Conservation (phyloP, 371 early-diverging fungal species). For the Mucor irregularis region DNA sequence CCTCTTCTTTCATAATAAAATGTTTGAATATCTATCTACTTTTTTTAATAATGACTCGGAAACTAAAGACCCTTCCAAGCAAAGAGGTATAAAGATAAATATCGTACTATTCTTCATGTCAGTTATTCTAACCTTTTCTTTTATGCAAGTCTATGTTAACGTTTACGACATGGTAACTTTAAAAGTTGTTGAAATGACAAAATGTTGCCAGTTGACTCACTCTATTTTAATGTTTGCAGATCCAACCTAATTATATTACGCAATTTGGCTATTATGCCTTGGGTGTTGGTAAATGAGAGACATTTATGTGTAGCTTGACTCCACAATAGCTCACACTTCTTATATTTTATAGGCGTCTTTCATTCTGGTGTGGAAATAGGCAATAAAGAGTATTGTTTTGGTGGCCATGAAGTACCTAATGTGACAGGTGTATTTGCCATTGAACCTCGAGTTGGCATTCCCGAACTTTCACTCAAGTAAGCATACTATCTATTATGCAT, state of each 20-base stretch:
- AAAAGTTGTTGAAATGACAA: background rate
- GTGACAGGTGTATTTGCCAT: slow-evolving; percentile 59
- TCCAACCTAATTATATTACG: slow-evolving; percentile 42
- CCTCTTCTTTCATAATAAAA: background rate
- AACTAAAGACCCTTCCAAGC: slow-evolving; percentile 2
- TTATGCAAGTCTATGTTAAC: slow-evolving; percentile 7
- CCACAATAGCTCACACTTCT: background rate
- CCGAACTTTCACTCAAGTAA: slow-evolving; percentile 54
- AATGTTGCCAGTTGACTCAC: slow-evolving; percentile 21
- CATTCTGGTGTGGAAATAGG: slow-evolving; percentile 59
- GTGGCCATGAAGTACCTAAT: slow-evolving; percentile 51
- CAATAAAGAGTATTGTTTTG: slow-evolving; percentile 60
- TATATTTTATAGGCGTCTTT: slow-evolving; percentile 44
- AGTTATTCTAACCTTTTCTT: slow-evolving; percentile 13
- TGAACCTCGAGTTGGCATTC: slow-evolving; percentile 52
- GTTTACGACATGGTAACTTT: slow-evolving; percentile 8
- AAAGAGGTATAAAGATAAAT: slow-evolving; percentile 1
- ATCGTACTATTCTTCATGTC: slow-evolving; percentile 27
- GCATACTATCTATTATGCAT: no score
- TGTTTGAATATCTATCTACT: slow-evolving; percentile 10
- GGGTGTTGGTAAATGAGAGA: slow-evolving; percentile 40
- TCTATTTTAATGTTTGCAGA: slow-evolving; percentile 42
- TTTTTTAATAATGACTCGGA: background rate
- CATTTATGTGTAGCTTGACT: background rate
- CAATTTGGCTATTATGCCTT: slow-evolving; percentile 50